Conservation (phyloP, 2,329 filamentous ascomycete genomes). For the Apiospora phragmitis region DNA sequence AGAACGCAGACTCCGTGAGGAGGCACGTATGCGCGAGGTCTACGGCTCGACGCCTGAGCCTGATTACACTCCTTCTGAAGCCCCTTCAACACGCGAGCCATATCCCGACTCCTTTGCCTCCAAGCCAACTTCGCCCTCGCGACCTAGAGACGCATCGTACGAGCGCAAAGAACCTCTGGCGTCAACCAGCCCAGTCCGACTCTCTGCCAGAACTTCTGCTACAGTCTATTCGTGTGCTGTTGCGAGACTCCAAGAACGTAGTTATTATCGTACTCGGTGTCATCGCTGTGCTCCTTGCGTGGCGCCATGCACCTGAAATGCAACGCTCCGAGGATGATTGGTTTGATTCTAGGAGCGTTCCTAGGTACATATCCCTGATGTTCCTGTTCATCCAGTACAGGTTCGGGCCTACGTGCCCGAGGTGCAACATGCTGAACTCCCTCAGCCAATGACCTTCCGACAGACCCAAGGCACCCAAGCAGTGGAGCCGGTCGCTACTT, state of each 20-base stretch:
- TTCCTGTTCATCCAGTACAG: conserved; percentile 12
- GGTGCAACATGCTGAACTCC: not conserved
- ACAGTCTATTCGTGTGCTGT: conserved; percentile 52
- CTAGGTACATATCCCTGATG: not conserved
- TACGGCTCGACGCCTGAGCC: conserved; percentile 14
- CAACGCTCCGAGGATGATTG: conserved; percentile 31
- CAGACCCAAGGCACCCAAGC: not conserved
- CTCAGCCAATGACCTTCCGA: not conserved
- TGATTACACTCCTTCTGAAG: not conserved
- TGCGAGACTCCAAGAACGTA: conserved; percentile 61
- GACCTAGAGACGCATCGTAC: conserved; percentile 29
- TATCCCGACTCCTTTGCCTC: conserved; percentile 2
- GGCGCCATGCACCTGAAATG: conserved; percentile 33
- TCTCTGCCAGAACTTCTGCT: conserved; percentile 55
- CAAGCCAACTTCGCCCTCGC: conserved; percentile 20
- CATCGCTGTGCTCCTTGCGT: conserved; percentile 53
- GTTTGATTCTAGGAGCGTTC: conserved; percentile 24
- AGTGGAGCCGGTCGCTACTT: not conserved
- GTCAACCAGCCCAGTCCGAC: conserved; percentile 38
- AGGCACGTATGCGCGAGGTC: conserved; percentile 24
- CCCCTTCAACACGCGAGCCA: not conserved
- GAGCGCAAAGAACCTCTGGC: conserved; percentile 33
- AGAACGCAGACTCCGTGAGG: conserved; percentile 54
- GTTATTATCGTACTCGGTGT: conserved; percentile 55
- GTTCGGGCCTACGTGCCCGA: not conserved